phyloP scores from a whole-genome alignment of 2,329 filamentous ascomycete species.

The Colletotrichum karsti region DNA sequence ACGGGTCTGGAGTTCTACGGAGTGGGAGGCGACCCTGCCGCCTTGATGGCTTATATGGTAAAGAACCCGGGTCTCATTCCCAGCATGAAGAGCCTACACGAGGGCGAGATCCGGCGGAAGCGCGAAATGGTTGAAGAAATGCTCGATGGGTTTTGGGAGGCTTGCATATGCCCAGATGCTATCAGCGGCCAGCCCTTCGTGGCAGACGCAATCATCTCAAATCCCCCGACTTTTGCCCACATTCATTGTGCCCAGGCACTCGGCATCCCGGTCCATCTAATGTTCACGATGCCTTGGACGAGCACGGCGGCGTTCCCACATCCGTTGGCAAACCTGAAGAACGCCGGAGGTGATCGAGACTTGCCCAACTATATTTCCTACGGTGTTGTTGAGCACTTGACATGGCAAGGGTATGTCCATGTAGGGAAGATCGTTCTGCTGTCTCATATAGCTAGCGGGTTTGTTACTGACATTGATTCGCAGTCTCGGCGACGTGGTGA shows the following conservation, averaged over 20 bases:
- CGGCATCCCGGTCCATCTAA: slow-evolving; percentile 50
- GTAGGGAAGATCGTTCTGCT: neutral
- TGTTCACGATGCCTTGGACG: slow-evolving; percentile 75
- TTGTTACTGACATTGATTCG: neutral
- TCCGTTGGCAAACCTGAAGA: slow-evolving; percentile 76
- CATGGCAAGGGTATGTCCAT: slow-evolving; percentile 68
- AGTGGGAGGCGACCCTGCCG: slow-evolving; percentile 58
- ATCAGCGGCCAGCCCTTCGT: slow-evolving; percentile 44
- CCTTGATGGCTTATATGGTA: slow-evolving; percentile 41
- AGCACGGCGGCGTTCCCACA: slow-evolving; percentile 77
- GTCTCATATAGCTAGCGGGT: neutral
- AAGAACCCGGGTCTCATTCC: slow-evolving; percentile 37
- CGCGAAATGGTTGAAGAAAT: slow-evolving; percentile 33
- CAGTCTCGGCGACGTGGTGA: slow-evolving; percentile 25
- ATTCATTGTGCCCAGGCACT: slow-evolving; percentile 52
- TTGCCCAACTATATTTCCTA: slow-evolving; percentile 75
- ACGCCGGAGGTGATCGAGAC: slow-evolving; percentile 56
- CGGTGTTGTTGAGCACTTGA: slow-evolving; percentile 75
- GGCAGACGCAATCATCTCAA: slow-evolving; percentile 55
- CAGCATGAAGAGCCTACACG: slow-evolving; percentile 32
- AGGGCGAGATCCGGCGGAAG: slow-evolving; percentile 35
- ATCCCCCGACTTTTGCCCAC: slow-evolving; percentile 53
- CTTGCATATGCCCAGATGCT: slow-evolving; percentile 29
- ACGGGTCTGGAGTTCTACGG: slow-evolving; percentile 57
- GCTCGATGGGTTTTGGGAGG: slow-evolving; percentile 32